Conservation (phyloP, 805 yeast genomes). For the Tetrapisispora namnaoensis region DNA sequence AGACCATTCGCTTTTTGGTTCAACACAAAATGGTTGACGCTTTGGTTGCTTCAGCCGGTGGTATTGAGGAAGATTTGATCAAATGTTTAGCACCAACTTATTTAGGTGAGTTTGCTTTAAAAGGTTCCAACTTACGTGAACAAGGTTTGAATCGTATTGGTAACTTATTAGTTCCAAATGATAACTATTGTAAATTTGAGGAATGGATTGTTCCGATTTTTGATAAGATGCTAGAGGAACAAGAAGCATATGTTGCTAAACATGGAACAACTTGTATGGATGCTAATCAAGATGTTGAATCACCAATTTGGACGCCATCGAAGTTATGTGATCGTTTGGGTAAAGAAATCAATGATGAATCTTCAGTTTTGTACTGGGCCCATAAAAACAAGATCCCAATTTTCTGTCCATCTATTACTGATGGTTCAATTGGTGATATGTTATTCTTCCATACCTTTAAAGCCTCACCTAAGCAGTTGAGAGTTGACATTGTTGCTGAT, state of each 20-base stretch:
- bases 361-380: constrained; percentile 94
- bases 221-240: constrained; percentile 82
- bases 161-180: constrained; percentile 92
- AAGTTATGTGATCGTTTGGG: constrained; percentile 87
- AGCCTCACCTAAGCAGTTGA: constrained; percentile 79
- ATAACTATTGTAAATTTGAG: constrained; percentile 93
- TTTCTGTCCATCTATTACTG: constrained; percentile 95
- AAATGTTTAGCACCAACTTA: constrained; percentile 95
- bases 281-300: constrained; percentile 37
- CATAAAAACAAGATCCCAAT: constrained; percentile 93
- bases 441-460: constrained; percentile 96
- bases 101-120: constrained; percentile 79
- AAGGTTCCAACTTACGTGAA: constrained; percentile 76
- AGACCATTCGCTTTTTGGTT: constrained; percentile 78
- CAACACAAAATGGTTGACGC: constrained; percentile 93
- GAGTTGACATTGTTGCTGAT: constrained; percentile 89
- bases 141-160: constrained; percentile 98
- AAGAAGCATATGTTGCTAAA: constrained; percentile 51
- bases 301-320: constrained; percentile 85
- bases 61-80: constrained; percentile 94
- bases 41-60: constrained; percentile 96
- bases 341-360: constrained; percentile 87
- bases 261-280: constrained; percentile 48
- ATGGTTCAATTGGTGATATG: constrained; percentile 99
- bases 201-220: constrained; percentile 97